Conservation (phyloP, 768 basidiomycete genomes). For the Candolleomyces aberdarensis region DNA sequence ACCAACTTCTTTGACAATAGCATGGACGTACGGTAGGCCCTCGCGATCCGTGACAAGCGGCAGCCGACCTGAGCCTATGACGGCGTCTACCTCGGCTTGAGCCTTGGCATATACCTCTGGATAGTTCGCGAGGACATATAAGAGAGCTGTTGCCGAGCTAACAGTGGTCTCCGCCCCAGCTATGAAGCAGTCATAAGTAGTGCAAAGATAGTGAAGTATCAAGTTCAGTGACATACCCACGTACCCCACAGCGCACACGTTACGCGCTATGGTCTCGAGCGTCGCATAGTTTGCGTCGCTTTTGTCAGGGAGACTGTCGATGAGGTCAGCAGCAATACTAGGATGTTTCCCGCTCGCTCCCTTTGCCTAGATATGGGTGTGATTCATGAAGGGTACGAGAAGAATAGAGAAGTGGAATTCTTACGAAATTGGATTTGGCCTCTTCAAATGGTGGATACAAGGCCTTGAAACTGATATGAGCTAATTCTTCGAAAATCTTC, state of each 20-base stretch:
- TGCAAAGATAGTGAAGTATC: background rate
- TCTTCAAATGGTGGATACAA: background rate
- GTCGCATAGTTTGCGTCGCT: background rate
- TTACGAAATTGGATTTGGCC: slow-evolving; percentile 4
- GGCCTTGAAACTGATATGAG: background rate
- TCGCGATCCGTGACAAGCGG: slow-evolving; percentile 1
- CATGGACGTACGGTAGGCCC: slow-evolving; percentile 1
- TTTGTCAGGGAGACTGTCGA: slow-evolving; percentile 1
- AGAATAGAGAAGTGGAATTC: background rate
- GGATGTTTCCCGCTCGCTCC: background rate
- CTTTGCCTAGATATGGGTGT: background rate
- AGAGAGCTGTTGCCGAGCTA: background rate
- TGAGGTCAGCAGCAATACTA: slow-evolving; percentile 4
- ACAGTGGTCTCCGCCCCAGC: slow-evolving; percentile 27
- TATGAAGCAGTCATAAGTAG: slow-evolving; percentile 1
- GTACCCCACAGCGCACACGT: slow-evolving; percentile 21
- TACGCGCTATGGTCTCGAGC: slow-evolving; percentile 19
- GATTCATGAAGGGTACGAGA: slow-evolving; percentile 5
- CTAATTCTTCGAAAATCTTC: background rate
- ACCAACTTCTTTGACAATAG: slow-evolving; percentile 8
- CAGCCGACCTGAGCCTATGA: slow-evolving; percentile 3
- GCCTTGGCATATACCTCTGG: slow-evolving; percentile 6
- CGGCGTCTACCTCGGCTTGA: slow-evolving; percentile 2
- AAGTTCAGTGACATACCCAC: slow-evolving; percentile 12
- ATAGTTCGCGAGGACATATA: background rate